phyloP scores from a whole-genome alignment of 495 filamentous ascomycete genomes.

The Tetracladium setigerum region DNA sequence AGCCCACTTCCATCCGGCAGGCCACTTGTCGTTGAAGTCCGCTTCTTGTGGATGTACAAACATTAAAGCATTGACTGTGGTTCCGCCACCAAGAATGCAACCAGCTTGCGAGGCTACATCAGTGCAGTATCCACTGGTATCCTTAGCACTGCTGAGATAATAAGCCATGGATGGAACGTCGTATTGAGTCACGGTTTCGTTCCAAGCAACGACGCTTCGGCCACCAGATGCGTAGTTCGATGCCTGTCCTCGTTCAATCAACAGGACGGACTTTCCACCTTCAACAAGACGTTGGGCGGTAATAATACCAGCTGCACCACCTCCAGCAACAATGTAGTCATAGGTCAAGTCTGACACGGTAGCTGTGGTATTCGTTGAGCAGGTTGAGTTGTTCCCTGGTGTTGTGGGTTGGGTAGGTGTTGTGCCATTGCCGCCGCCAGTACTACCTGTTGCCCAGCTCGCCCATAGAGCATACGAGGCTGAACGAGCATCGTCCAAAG shows the following conservation, averaged over 20 bases:
- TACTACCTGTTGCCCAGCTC: slow-evolving; percentile 30
- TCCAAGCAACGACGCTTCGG: slow-evolving; percentile 29
- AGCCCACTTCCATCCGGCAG: slow-evolving; percentile 57
- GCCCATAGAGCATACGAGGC: slow-evolving; percentile 41
- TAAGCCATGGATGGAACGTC: slow-evolving; percentile 60
- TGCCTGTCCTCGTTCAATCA: slow-evolving; percentile 56
- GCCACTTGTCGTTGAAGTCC: slow-evolving; percentile 71
- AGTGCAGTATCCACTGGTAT: slow-evolving; percentile 35
- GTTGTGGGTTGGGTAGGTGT: slow-evolving; percentile 20
- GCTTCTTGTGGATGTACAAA: slow-evolving; percentile 32
- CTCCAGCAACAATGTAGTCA: slow-evolving; percentile 63
- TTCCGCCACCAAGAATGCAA: slow-evolving; percentile 71
- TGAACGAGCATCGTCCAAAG: slow-evolving; percentile 30
- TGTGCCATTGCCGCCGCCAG: slow-evolving; percentile 22
- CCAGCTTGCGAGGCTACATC: slow-evolving; percentile 65
- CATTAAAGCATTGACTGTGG: slow-evolving; percentile 58
- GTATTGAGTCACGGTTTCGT: slow-evolving; percentile 54
- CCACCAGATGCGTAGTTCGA: slow-evolving; percentile 35
- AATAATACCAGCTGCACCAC: slow-evolving; percentile 56
- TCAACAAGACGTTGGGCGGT: slow-evolving; percentile 55
- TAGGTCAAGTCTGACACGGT: slow-evolving; percentile 30
- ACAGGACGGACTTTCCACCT: slow-evolving; percentile 51
- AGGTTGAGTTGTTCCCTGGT: slow-evolving; percentile 26
- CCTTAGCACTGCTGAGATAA: slow-evolving; percentile 12
- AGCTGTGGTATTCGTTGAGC: slow-evolving; percentile 25